Evolutionary conservation across 352 stramenopile species (phyloP).

Genomic region (Saprolegnia diclina): DNA sequence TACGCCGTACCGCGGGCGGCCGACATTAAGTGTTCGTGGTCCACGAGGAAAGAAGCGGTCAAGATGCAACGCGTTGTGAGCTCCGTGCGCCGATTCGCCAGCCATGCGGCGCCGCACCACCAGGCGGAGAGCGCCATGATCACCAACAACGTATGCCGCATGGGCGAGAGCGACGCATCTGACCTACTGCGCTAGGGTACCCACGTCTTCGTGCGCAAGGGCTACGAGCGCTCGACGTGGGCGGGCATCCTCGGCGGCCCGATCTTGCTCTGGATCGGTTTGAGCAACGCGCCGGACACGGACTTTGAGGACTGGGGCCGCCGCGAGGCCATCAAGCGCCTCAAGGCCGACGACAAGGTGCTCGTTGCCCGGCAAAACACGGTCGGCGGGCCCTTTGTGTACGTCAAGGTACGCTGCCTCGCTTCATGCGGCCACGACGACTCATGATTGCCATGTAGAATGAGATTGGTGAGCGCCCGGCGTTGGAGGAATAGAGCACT

Average conservation of each 20-base stretch:
- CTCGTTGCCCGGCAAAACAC: conserved; percentile 28
- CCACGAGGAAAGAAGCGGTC: background rate
- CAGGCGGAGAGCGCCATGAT: conserved; percentile 75
- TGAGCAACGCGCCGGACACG: conserved; percentile 75
- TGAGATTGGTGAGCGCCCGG: conserved; percentile 19
- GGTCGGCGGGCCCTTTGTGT: conserved; percentile 17
- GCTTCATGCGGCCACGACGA: background rate
- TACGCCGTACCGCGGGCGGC: background rate
- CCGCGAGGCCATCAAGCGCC: conserved; percentile 21
- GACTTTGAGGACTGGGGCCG: conserved; percentile 77
- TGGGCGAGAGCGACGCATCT: background rate
- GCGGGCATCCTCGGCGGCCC: conserved; percentile 65
- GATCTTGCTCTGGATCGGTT: conserved; percentile 64
- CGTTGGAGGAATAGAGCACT: conserved; percentile 20
- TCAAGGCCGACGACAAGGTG: conserved; percentile 13
- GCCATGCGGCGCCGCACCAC: conserved; percentile 14
- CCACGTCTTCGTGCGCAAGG: conserved; percentile 73
- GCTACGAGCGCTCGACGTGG: conserved; percentile 79
- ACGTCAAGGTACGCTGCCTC: background rate
- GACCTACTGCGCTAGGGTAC: conserved; percentile 39
- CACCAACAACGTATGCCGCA: conserved; percentile 68
- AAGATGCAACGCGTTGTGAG: background rate
- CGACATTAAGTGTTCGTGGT: background rate
- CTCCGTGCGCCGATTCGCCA: conserved; percentile 10
- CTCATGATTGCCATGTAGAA: background rate